Evolutionary conservation across 306 rosid genomes (phyloP).

Genomic region (Sicyos baderoa): DNA sequence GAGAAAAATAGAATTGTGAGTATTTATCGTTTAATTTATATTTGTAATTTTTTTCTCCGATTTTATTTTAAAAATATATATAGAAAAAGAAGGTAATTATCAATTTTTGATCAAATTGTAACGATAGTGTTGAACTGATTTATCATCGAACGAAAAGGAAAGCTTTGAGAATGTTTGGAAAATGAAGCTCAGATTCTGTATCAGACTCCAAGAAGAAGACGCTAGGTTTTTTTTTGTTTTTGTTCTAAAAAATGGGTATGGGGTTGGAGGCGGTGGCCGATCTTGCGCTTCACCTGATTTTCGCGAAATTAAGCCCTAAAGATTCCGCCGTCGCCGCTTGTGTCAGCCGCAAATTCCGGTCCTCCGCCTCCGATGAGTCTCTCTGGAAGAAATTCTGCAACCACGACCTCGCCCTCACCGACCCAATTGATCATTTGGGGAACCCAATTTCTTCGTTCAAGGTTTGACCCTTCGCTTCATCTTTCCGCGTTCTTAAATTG

Average conservation of each 20-base stretch:
- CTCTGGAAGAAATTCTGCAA: slow-evolving; percentile 59
- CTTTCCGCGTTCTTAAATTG: not conserved
- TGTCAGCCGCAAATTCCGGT: slow-evolving; percentile 40
- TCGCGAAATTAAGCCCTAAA: slow-evolving; percentile 43
- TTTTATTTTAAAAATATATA: no score
- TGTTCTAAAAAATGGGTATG: slow-evolving; percentile 17
- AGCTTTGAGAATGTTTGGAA: not conserved
- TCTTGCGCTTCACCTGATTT: slow-evolving; percentile 45
- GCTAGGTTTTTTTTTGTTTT: not conserved
- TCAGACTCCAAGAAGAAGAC: not conserved
- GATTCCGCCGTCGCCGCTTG: slow-evolving; percentile 49
- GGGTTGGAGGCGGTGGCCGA: slow-evolving; percentile 60
- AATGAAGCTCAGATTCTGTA: not conserved
- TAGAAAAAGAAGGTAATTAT: no score
- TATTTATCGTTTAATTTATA: no score
- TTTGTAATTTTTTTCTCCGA: no score
- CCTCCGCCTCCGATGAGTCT: slow-evolving; percentile 53
- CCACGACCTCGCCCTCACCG: slow-evolving; percentile 41
- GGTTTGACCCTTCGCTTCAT: slow-evolving; percentile 26
- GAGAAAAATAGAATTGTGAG: no score
- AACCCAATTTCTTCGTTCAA: slow-evolving; percentile 59
- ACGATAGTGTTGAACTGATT: no score
- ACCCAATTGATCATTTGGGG: slow-evolving; percentile 49
- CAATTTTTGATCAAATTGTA: no score
- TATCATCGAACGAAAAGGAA: no score